Percentiles rank a stretch among this genome's conserved stretches.
Evolutionary conservation across 768 basidiomycete genomes (phyloP).

Genomic region (Phanerochaete sordida): DNA sequence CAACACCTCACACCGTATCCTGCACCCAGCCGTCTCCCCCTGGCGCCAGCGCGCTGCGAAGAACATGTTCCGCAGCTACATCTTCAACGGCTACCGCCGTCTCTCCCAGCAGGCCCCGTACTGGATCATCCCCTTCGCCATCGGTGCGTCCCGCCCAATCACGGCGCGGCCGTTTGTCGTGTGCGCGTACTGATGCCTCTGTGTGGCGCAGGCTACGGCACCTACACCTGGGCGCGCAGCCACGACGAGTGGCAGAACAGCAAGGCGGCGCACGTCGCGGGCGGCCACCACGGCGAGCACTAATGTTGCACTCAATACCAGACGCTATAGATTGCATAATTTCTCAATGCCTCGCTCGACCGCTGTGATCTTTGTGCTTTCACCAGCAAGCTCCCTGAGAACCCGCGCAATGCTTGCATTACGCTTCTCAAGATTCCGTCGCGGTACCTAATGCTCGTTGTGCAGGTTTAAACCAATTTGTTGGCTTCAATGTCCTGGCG

Average conservation of each 20-base stretch:
- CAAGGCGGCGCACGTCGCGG: constrained; percentile 76
- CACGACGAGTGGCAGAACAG: constrained; percentile 67
- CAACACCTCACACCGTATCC: not conserved
- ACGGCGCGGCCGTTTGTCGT: not conserved
- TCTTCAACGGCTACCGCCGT: constrained; percentile 86
- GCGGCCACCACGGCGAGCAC: constrained; percentile 20
- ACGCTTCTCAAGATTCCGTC: too few relatives aligned
- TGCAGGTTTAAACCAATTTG: too few relatives aligned
- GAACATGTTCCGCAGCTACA: constrained; percentile 65
- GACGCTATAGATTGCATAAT: not conserved
- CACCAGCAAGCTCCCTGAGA: too few relatives aligned
- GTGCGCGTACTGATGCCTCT: not conserved
- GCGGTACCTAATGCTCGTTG: too few relatives aligned
- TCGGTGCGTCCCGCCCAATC: constrained; percentile 51
- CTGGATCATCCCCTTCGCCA: constrained; percentile 71
- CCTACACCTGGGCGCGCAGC: constrained; percentile 77
- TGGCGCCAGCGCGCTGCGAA: constrained; percentile 74
- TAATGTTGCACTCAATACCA: constrained; percentile 1
- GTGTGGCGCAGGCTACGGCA: constrained; percentile 58
- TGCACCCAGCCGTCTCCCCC: constrained; percentile 68
- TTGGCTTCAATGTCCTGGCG: too few relatives aligned
- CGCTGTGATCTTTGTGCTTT: too few relatives aligned
- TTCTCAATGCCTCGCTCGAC: too few relatives aligned
- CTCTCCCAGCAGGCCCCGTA: constrained; percentile 72
- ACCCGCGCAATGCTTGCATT: too few relatives aligned